Base-by-base conservation (phyloP, 2,329 filamentous ascomycete genomes). In the Fusarium pseudonygamai region DNA sequence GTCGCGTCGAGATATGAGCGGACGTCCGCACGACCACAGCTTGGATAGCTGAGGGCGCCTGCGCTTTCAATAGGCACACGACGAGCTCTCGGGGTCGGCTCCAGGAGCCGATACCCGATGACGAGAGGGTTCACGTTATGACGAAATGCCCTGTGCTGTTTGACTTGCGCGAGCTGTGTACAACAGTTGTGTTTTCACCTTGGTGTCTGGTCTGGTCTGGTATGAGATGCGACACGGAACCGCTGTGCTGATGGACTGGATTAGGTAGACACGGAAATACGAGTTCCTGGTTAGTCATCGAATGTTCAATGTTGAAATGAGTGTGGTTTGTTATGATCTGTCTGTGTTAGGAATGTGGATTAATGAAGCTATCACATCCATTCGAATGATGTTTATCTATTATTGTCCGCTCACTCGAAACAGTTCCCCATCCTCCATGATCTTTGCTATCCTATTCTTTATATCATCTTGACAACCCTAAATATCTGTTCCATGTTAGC, bases 211-310 rank as follows among this genome's bases (percentile, higher is more conserved):
- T 68, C 47, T 50, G 47, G 30, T 69, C 30, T 52, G 49, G 49
- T 69, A 68, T 59, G 74, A 73, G 67, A 71, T 65, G 71, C 75
- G 66, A 74, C 64, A 68, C 65, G 72, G 67, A 67, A 72, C 64
- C 53, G 75, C 69, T 76, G 65, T 73, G 75, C 76, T 77, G 76
- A 77, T 77, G 76, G 76, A 72, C 69, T 69, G 73, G 74, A 69
- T 75, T 77, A 76, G 75, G 77, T 78, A 78, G 76, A 76, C 76
- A 65, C 57, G 76, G 65, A 73, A 77, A 78, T 75, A 65, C 58
- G 72, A 76, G 73, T 72, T 76, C 49, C 70, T 77, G 65, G 57
- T 72, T 74, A 73, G 62, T 61, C 71, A 60, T 72, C 34, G 47
- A 64, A 45, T 20, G 36, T 55, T 65, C 26, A 60, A 50, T 49